Base-by-base conservation (phyloP, 2,329 filamentous ascomycete species). In the Stagonosporopsis cucurbitacearum region DNA sequence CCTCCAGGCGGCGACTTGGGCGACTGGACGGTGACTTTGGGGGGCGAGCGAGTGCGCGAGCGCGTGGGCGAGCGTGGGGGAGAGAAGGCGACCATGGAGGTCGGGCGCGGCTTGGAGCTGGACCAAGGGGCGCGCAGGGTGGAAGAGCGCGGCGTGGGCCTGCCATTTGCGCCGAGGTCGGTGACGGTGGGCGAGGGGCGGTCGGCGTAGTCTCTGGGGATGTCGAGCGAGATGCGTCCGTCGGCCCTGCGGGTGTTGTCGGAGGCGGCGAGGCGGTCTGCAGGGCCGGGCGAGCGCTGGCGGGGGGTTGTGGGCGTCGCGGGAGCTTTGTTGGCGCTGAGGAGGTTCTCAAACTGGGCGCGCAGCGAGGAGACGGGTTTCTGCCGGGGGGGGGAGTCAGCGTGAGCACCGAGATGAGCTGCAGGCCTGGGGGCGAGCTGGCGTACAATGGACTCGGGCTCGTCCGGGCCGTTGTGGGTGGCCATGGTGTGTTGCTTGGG, bases 361-460 rank as follows among this genome's bases (percentile, higher is more conserved):
- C 88, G 84, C 58, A 95, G 81, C 47, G 90, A 93, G 47, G 91
- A 95, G 46, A 95, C 90, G 23, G 91, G 90, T 79, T 88, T 91
- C 89, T 92, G 36, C 13, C 15, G 33, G 12, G 33, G 2, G 17
- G 46, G 33, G 2, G 17, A 45, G 59, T 72, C 46, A 70, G 62
- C 40, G 60, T 37, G 32, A 23, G 49, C 40, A 54, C 33, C 44
- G 26, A 30, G 17, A 20, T 12, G 48, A 43, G 7, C 37, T 2
- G 22, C 13, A 17, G 19, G 2, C 3, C 25, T 19, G 8, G 17
- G 12, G 13, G 42, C n/a, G 23, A 2, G 30, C 44, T 19, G 20
- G 75, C 86, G 75, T 76, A 90, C 88, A 67, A 93, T 87, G 61
- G 90, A 92, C 56, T 93, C 90, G 55, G 86, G 86, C 76, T 85